Base-by-base conservation (phyloP, 2,329 filamentous ascomycete genomes). In the Pseudogymnoascus sp. region DNA sequence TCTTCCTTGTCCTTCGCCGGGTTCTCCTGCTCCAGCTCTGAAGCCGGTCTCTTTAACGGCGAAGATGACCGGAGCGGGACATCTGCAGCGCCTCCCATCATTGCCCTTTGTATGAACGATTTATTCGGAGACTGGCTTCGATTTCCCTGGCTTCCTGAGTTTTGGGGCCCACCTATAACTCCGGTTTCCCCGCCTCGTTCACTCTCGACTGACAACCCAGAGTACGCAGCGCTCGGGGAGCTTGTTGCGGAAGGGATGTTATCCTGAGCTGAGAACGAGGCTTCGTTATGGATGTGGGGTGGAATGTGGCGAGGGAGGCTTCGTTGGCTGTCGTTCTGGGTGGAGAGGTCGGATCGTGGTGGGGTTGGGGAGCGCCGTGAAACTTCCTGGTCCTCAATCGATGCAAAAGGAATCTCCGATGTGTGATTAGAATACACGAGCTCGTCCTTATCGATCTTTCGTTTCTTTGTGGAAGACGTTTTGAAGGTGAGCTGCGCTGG, bases 401-500 rank as follows among this genome's bases (percentile, higher is more conserved):
- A 71, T 45, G 62, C 64, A 56, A 69, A 60, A 38, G 69, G 67
- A 35, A 65, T 67, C 58, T 71, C 70, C 35, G 66, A 65, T 48
- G 65, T 65, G 61, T 59, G 65, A 59, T 65, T 62, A 26, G 48
- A 66, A 65, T 59, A 35, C 63, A 62, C 61, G 60, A 58, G 60
- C 61, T 58, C 64, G 64, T 66, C 64, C 58, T 68, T 66, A 63
- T 81, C 83, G 67, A 86, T 80, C 80, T 82, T 86, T 79, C 83
- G 80, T 83, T 86, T 86, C 82, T 86, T 86, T 80, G 76, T 79
- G 77, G 82, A 85, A 83, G 83, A 85, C 83, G 83, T 86, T 74
- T 80, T 86, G 83, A 81, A 77, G 73, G 79, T 75, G 83, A 86
- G 83, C 83, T 85, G 82, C 83, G 72, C 72, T 41, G 69, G 69